Conservation (phyloP, 2,329 filamentous ascomycete species). For the Botryosphaeria agaves region DNA sequence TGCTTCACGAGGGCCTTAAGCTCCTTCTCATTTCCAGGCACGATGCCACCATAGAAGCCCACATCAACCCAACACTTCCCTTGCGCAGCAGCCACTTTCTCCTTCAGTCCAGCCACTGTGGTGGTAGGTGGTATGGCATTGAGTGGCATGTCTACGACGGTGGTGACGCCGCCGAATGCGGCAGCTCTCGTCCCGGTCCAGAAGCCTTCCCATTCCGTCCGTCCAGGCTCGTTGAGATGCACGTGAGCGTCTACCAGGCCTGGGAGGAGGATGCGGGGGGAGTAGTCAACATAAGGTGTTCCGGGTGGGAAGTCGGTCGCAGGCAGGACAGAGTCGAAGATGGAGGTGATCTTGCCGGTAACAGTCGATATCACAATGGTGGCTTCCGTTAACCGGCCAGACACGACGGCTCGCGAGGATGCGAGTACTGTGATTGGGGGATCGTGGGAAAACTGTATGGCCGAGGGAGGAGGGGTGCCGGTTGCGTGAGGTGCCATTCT, state of each 20-base stretch:
- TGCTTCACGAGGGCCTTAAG: slow-evolving; percentile 65
- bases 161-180: slow-evolving; percentile 90
- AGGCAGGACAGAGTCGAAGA: slow-evolving; percentile 60
- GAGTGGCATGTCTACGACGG: slow-evolving; percentile 91
- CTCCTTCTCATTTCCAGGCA: slow-evolving; percentile 74
- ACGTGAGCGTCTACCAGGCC: slow-evolving; percentile 94
- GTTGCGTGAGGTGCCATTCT: slow-evolving; percentile 8
- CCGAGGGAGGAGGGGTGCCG: slow-evolving; percentile 2
- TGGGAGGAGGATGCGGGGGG: slow-evolving; percentile 68
- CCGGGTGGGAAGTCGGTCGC: slow-evolving; percentile 53
- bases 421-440: slow-evolving; percentile 55
- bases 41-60: slow-evolving; percentile 91
- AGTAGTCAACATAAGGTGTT: slow-evolving; percentile 66
- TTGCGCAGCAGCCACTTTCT: slow-evolving; percentile 68
- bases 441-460: background rate
- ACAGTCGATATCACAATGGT: slow-evolving; percentile 62
- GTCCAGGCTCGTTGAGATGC: slow-evolving; percentile 89
- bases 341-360: slow-evolving; percentile 71
- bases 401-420: slow-evolving; percentile 69
- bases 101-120: slow-evolving; percentile 61
- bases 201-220: slow-evolving; percentile 98
- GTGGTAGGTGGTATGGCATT: slow-evolving; percentile 96
- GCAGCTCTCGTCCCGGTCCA: slow-evolving; percentile 86
- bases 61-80: slow-evolving; percentile 97
- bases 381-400: slow-evolving; percentile 59